A percentile compares a stretch with the other conserved stretches of the same genome.
Conservation (phyloP, 345 rosid genomes). For the Hirschfeldia incana region DNA sequence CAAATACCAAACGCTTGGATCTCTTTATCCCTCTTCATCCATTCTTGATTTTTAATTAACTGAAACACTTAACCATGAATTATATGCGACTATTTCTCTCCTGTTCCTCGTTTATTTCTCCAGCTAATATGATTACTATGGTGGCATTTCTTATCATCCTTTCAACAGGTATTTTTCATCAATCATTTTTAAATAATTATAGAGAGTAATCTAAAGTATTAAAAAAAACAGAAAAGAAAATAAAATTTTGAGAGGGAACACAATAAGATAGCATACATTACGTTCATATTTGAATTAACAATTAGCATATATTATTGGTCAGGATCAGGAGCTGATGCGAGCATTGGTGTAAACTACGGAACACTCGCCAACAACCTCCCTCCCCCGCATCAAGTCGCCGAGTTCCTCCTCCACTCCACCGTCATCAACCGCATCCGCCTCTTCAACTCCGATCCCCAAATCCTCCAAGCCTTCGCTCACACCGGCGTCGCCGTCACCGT, state of each 20-base stretch:
- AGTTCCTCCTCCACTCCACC: slow-evolving; percentile 68
- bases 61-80: slow-evolving; percentile 24
- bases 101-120: background rate
- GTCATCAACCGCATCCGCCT: slow-evolving; percentile 66
- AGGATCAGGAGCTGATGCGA: slow-evolving; percentile 45
- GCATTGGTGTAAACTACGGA: slow-evolving; percentile 80
- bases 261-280: background rate
- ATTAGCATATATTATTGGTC: background rate
- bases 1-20: slow-evolving; percentile 1
- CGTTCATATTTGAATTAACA: slow-evolving; percentile 1
- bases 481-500: slow-evolving; percentile 64
- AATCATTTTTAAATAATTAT: background rate
- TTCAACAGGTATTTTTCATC: slow-evolving; percentile 16
- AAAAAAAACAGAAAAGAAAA: background rate
- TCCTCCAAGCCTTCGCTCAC: slow-evolving; percentile 63
- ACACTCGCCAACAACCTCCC: slow-evolving; percentile 74
- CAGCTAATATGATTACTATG: background rate
- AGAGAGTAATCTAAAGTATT: background rate
- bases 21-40: background rate
- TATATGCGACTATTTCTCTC: slow-evolving; percentile 6
- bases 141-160: background rate
- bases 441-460: slow-evolving; percentile 58
- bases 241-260: background rate
- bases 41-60: background rate
- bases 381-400: slow-evolving; percentile 68